Evolutionary conservation across 495 filamentous ascomycete species (phyloP).

Genomic region (Aspergillus biplanus): DNA sequence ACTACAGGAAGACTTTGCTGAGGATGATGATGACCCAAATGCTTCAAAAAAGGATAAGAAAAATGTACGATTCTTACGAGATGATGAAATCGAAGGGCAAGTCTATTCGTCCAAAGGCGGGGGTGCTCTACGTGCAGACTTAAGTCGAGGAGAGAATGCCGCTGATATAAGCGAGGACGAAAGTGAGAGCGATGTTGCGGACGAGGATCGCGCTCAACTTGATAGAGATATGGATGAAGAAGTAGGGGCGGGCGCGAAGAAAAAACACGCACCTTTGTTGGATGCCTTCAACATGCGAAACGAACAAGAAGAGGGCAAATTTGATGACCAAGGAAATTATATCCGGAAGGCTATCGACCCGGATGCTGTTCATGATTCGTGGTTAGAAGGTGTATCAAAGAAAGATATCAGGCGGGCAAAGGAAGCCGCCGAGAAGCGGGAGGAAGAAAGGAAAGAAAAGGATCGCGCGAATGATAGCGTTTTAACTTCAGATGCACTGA

Average conservation of each 20-base stretch:
- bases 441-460: conserved; percentile 70
- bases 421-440: conserved; percentile 85
- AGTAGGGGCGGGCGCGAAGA: conserved; percentile 84
- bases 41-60: conserved; percentile 69
- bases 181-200: conserved; percentile 71
- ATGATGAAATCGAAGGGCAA: conserved; percentile 84
- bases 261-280: conserved; percentile 92
- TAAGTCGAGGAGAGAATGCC: conserved; percentile 47
- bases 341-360: conserved; percentile 88
- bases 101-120: conserved; percentile 73
- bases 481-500: conserved; percentile 73
- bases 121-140: conserved; percentile 65
- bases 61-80: conserved; percentile 73
- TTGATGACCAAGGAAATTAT: conserved; percentile 88
- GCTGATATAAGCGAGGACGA: conserved; percentile 50
- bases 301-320: conserved; percentile 91
- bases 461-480: conserved; percentile 73
- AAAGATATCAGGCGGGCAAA: conserved; percentile 89
- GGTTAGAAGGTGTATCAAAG: conserved; percentile 90
- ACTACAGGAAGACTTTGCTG: conserved; percentile 64
- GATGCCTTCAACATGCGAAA: conserved; percentile 94
- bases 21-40: conserved; percentile 49
- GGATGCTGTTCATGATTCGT: conserved; percentile 87
- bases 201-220: conserved; percentile 70
- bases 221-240: conserved; percentile 81